Evolutionary conservation across 352 stramenopile species (phyloP).

Genomic region (Phytophthora gonapodyides): DNA sequence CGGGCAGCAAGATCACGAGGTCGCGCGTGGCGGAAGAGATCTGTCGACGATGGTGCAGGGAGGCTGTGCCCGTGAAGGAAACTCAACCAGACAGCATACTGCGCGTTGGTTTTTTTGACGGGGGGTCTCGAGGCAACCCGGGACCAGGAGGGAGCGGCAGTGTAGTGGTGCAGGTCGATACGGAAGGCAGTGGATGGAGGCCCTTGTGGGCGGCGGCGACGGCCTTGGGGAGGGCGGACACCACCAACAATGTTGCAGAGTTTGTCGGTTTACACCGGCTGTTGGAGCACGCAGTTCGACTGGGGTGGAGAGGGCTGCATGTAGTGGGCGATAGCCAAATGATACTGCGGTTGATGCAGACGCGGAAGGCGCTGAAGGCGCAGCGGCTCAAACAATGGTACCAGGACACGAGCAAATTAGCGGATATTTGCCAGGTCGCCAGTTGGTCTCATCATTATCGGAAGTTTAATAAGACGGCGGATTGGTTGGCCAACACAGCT

Average conservation of each 20-base stretch:
- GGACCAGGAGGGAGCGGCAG: too few relatives aligned
- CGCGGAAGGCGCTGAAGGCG: neutral
- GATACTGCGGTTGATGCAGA: slow-evolving; percentile 31
- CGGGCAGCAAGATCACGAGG: too few relatives aligned
- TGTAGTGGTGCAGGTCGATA: too few relatives aligned
- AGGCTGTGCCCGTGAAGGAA: too few relatives aligned
- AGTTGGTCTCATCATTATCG: slow-evolving; percentile 7
- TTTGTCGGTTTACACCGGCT: slow-evolving; percentile 10
- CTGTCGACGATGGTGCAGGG: too few relatives aligned
- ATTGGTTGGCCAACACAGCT: too few relatives aligned
- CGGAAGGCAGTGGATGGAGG: too few relatives aligned
- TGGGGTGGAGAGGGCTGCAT: slow-evolving; percentile 1
- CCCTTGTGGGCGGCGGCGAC: slow-evolving; percentile 4
- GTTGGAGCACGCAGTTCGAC: neutral
- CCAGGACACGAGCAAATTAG: neutral
- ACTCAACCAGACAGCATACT: too few relatives aligned
- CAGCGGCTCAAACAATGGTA: slow-evolving; percentile 7
- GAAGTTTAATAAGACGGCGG: neutral
- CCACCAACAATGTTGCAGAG: slow-evolving; percentile 10
- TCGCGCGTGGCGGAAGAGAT: too few relatives aligned
- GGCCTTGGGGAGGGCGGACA: neutral
- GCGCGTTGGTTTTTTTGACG: too few relatives aligned
- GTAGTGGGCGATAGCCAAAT: slow-evolving; percentile 15
- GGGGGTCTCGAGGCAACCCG: too few relatives aligned
- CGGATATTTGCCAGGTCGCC: neutral